Evolutionary conservation across 257 asterid species (phyloP).

Genomic region (Solanum stenotomum): DNA sequence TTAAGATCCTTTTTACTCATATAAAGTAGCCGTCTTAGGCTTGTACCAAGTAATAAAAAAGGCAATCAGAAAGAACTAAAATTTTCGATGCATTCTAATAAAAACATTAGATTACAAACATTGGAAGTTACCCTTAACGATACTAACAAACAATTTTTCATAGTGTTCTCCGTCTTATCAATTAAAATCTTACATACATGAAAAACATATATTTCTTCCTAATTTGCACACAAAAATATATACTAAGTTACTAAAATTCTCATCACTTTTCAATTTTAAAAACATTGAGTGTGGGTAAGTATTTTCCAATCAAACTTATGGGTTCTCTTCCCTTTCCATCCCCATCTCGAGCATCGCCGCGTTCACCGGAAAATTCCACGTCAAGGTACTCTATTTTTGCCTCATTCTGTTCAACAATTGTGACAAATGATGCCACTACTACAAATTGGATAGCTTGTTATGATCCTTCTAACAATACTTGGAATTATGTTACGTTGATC

Average conservation of each 20-base stretch:
- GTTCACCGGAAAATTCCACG: not conserved
- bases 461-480: slow-evolving; percentile 13
- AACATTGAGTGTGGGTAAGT: not conserved
- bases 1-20: not conserved
- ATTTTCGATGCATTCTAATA: not conserved
- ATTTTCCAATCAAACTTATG: not conserved
- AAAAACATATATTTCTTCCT: not conserved
- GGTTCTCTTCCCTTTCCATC: not conserved
- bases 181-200: not conserved
- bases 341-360: not conserved
- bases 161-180: not conserved
- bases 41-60: not conserved
- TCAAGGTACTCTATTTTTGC: slow-evolving; percentile 15
- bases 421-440: not conserved
- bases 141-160: not conserved
- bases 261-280: not conserved
- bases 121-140: not conserved
- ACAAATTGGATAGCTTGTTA: slow-evolving; percentile 30
- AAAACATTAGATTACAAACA: not conserved
- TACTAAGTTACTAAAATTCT: not conserved
- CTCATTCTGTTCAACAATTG: slow-evolving; percentile 20
- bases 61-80: not conserved
- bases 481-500: slow-evolving; percentile 17
- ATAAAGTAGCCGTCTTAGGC: not conserved
- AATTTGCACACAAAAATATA: not conserved